A percentile compares a stretch with the other conserved stretches of the same genome.
phyloP scores from a whole-genome alignment of 2,329 filamentous ascomycete genomes.

The Trichoderma atrobrunneum region DNA sequence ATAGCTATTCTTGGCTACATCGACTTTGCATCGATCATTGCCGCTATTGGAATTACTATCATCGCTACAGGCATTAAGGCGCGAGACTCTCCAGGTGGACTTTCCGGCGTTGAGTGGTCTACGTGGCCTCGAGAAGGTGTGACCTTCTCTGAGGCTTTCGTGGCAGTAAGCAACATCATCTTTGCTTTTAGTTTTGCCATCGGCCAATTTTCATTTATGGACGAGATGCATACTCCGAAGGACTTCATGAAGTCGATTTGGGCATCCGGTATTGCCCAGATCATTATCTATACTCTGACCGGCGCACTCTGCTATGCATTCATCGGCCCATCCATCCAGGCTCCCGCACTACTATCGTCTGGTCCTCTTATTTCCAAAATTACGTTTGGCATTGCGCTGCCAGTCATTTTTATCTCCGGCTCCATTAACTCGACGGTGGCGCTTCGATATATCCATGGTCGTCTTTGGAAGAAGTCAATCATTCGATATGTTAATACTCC shows the following conservation, averaged over 20 bases:
- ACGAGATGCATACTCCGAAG: conserved; percentile 42
- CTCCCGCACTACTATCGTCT: conserved; percentile 63
- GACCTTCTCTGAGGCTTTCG: conserved; percentile 50
- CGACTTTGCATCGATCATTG: conserved; percentile 56
- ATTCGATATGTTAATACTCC: conserved; percentile 39
- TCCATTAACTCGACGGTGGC: conserved; percentile 55
- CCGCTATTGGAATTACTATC: conserved; percentile 61
- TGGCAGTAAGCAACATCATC: conserved; percentile 60
- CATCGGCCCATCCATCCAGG: conserved; percentile 55
- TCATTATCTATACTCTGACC: conserved; percentile 59
- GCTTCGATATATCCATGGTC: conserved; percentile 39
- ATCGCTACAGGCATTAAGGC: conserved; percentile 52
- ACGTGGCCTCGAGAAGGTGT: conserved; percentile 38
- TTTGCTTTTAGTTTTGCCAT: conserved; percentile 57
- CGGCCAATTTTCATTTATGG: conserved; percentile 44
- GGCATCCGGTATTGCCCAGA: conserved; percentile 55
- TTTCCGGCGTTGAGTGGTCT: conserved; percentile 32
- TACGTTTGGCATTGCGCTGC: conserved; percentile 62
- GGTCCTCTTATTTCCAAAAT: conserved; percentile 55
- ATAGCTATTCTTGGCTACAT: conserved; percentile 42
- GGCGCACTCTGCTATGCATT: conserved; percentile 64
- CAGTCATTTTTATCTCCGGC: conserved; percentile 66
- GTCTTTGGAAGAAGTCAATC: conserved; percentile 35
- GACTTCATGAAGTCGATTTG: conserved; percentile 49
- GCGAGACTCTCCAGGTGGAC: conserved; percentile 20